Evolutionary conservation across 1,139 yeast species (phyloP), one percentile per base, ranked within the genome.

Genomic region (Saccharomyces pastorianus): DNA sequence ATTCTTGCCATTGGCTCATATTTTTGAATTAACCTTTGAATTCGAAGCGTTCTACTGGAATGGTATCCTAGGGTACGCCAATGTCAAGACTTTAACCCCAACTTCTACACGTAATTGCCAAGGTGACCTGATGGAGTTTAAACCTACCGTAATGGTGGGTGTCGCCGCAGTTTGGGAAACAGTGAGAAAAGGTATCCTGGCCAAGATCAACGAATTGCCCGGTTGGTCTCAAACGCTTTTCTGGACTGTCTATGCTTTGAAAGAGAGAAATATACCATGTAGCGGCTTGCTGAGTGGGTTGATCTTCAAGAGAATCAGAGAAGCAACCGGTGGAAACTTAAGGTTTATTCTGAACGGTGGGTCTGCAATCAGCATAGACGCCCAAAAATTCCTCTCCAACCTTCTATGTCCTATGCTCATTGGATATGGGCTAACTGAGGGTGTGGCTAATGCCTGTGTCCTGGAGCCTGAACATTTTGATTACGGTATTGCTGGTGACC

Each of bases 111-210:
- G 81, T 67, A 87, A 93, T 74, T 90, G 96, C 75, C 74, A 80
- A 57, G 93, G 96, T 64, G 99, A 93, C 71, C 81, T 93, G 75
- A 80, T 80, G 56, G 90, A 87, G 68, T 88, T 89, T 73, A 80
- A 82, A 70, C 99, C 99, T 58, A 86, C 96, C 9, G 74, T 93
- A 62, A 88, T 93, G 96, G 96, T 90, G 60, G 99, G 96, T 70
- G 99, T 95, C 55, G 98, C 99, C 14, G 96, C 99, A 2, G 98
- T 93, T 54, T 95, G 97, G 96, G 99, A 93, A 76, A 80, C 86
- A 31, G 89, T 93, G 58, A 85, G 95, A 73, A 93, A 93, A 76
- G 99, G 99, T 55, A 87, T 93, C 56, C 63, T 88, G 59, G 80
- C 82, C 54, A 91, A 91, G 74, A 79, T 95, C 58, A 76, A 77